phyloP scores from a whole-genome alignment of 352 stramenopile genomes.

The Globisporangium radiosum region DNA sequence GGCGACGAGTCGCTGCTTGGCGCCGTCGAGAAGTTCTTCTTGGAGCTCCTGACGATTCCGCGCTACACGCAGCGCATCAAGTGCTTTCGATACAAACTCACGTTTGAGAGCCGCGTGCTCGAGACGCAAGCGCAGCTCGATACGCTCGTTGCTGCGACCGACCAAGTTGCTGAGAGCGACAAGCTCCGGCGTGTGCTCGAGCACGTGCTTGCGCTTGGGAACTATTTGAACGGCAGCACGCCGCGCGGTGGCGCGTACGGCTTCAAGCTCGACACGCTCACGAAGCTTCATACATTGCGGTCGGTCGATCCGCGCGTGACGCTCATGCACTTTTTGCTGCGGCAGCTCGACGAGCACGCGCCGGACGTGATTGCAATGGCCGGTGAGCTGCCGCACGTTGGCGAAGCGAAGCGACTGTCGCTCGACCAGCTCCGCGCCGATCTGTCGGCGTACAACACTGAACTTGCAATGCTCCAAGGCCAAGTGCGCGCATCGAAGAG shows the following conservation, averaged over 20 bases:
- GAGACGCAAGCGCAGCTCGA: slow-evolving; percentile 81
- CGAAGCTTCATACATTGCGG: slow-evolving; percentile 85
- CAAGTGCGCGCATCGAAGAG: slow-evolving; percentile 77
- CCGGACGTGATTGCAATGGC: slow-evolving; percentile 76
- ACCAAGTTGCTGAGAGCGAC: slow-evolving; percentile 75
- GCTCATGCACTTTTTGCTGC: slow-evolving; percentile 78
- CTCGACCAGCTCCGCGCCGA: slow-evolving; percentile 79
- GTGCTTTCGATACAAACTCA: slow-evolving; percentile 80
- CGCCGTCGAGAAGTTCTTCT: slow-evolving; percentile 86
- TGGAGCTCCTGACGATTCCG: slow-evolving; percentile 80
- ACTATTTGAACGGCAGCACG: slow-evolving; percentile 90
- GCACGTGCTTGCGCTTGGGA: slow-evolving; percentile 86
- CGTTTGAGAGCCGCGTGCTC: slow-evolving; percentile 81
- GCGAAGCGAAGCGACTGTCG: slow-evolving; percentile 70
- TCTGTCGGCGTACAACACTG: slow-evolving; percentile 75
- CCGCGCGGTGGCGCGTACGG: slow-evolving; percentile 85
- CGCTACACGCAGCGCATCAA: slow-evolving; percentile 87
- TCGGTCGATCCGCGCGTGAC: slow-evolving; percentile 72
- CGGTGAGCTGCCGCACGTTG: slow-evolving; percentile 71
- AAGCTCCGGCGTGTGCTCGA: slow-evolving; percentile 78
- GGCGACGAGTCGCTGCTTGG: slow-evolving; percentile 80
- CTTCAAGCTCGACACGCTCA: slow-evolving; percentile 89
- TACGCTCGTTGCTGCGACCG: slow-evolving; percentile 70
- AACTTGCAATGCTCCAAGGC: slow-evolving; percentile 77
- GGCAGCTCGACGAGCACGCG: slow-evolving; percentile 69